Conservation (phyloP, 2,329 filamentous ascomycete genomes). For the Aureobasidium sp. region DNA sequence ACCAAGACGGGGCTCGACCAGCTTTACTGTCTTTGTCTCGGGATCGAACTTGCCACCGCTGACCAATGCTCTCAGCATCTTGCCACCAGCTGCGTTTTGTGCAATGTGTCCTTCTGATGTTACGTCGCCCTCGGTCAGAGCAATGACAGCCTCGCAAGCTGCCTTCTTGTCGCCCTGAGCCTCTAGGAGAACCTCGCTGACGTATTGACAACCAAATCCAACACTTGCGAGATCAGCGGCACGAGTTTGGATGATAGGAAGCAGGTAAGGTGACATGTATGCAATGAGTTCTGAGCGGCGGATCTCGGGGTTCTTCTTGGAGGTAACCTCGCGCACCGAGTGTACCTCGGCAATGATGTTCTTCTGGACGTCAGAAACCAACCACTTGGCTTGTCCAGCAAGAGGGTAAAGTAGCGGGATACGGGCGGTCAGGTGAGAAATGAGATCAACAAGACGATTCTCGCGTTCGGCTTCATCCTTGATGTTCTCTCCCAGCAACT, state of each 20-base stretch:
- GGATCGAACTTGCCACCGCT: slow-evolving; percentile 83
- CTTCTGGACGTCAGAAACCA: slow-evolving; percentile 59
- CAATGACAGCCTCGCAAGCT: slow-evolving; percentile 61
- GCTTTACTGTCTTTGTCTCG: slow-evolving; percentile 59
- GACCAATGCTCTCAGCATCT: slow-evolving; percentile 86
- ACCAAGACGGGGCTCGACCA: slow-evolving; percentile 66
- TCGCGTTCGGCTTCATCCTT: slow-evolving; percentile 41
- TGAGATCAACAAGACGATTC: slow-evolving; percentile 55
- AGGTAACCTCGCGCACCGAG: slow-evolving; percentile 71
- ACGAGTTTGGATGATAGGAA: slow-evolving; percentile 64
- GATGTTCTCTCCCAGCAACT: slow-evolving; percentile 63
- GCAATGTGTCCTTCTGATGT: slow-evolving; percentile 52
- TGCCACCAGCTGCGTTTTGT: slow-evolving; percentile 58
- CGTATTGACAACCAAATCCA: slow-evolving; percentile 79
- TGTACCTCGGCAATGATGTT: slow-evolving; percentile 66
- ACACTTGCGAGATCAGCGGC: slow-evolving; percentile 63
- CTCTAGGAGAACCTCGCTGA: slow-evolving; percentile 73
- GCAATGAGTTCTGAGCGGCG: slow-evolving; percentile 71
- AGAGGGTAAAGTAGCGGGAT: slow-evolving; percentile 75
- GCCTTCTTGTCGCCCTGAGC: slow-evolving; percentile 67
- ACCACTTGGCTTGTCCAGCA: slow-evolving; percentile 55
- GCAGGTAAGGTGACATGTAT: slow-evolving; percentile 64
- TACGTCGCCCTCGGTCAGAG: slow-evolving; percentile 34
- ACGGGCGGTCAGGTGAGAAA: slow-evolving; percentile 59
- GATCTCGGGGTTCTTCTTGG: slow-evolving; percentile 79